Evolutionary conservation across 371 early-diverging fungal genomes (phyloP), one percentile per base, ranked within the genome.

Genomic region (Mortierella sp.): DNA sequence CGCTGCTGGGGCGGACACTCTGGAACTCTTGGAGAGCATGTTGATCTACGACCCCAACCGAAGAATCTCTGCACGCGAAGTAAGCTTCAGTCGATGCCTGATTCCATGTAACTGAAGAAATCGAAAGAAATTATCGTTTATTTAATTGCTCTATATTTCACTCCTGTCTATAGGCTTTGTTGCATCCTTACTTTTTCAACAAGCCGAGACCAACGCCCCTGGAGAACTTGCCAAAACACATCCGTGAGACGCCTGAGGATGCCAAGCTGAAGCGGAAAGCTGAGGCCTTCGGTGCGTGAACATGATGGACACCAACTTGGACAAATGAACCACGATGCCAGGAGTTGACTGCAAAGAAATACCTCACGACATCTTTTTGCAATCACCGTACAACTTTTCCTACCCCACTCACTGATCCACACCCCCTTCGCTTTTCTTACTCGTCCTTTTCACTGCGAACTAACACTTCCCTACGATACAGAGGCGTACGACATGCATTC

Each of bases 21-120:
- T 99, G 41, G 97, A 96, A 89, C 88, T 99, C 70, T 85, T 99
- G 72, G 96, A 96, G 72, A 95, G 93, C 75, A 96, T 99, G 97
- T 89, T 99, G 49, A 89, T 91, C 10, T 99, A 94, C 89, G 96
- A 99, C 88, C 99, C 99, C 7, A 89, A 88, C 29, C 94, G 95
- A 74, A 91, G 99, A 86, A 95, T 99, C 82, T 94, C 96, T 1
- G 94, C 97, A 4, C 91, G 93, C 44, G 94, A 98, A 74, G 96
- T 95, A 89, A 75, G 82, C 7, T 0, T 16, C 6, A 12, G 44
- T 12, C 11, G 29, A 54, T 41, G 41, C 41, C 7, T 41, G 41
- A 41, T 7, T 41, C 7, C 0, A 41, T 41, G 41, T 41, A 41
- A 41, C 41, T 41, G 41, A 41, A 58, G 35, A 35, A 35, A 35